Conservation (phyloP, 805 yeast genomes). For the Myxozyma nipponensis region DNA sequence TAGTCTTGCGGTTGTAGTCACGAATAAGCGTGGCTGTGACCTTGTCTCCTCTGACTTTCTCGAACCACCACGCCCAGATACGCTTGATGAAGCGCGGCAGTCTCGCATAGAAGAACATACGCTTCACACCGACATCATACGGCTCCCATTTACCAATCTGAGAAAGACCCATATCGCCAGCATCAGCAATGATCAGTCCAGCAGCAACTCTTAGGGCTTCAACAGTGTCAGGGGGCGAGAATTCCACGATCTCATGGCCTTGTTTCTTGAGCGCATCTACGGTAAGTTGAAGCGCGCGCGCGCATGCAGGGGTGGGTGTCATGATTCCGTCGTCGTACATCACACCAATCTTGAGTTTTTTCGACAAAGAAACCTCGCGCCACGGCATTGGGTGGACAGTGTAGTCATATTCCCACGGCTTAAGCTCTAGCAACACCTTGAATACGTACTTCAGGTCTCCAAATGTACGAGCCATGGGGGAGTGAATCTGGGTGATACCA, state of each 20-base stretch:
- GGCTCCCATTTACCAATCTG: constrained; percentile 32
- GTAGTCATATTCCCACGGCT: constrained; percentile 58
- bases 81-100: constrained; percentile 38
- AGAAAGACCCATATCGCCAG: constrained; percentile 32
- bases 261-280: constrained; percentile 41
- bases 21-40: constrained; percentile 41
- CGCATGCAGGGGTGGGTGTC: constrained; percentile 49
- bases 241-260: constrained; percentile 48
- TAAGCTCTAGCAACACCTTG: constrained; percentile 44
- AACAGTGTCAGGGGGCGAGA: constrained; percentile 49
- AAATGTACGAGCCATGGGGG: constrained; percentile 48
- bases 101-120: constrained; percentile 35
- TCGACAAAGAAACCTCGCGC: constrained; percentile 41
- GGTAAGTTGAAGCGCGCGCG: constrained; percentile 40
- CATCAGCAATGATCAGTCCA: constrained; percentile 40
- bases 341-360: constrained; percentile 47
- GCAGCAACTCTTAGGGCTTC: constrained; percentile 58
- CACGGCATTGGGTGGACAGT: constrained; percentile 50
- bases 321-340: constrained; percentile 48
- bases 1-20: constrained; percentile 38
- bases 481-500: constrained; percentile 44
- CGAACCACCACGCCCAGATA: constrained; percentile 38
- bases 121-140: constrained; percentile 39
- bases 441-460: constrained; percentile 49
- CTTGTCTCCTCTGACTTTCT: constrained; percentile 36